A percentile compares a stretch with the other conserved stretches of the same genome.
phyloP scores from a whole-genome alignment of 495 filamentous ascomycete species.

The Penicillium pulvis region DNA sequence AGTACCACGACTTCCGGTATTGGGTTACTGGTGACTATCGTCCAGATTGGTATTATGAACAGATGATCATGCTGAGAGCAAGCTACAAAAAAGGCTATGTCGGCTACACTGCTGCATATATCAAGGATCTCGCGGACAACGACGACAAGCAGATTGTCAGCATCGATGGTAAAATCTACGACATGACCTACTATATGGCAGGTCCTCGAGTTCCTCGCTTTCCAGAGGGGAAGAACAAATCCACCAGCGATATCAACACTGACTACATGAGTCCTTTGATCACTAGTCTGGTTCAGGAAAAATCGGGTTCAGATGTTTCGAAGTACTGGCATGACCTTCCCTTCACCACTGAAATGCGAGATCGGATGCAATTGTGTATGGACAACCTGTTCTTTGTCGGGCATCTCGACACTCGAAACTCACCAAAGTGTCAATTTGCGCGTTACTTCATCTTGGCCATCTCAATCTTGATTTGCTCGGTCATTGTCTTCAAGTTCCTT shows the following conservation, averaged over 20 bases:
- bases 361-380: conserved; percentile 79
- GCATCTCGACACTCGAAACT: conserved; percentile 89
- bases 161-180: conserved; percentile 81
- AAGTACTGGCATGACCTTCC: conserved; percentile 75
- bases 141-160: conserved; percentile 68
- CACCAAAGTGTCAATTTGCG: conserved; percentile 80
- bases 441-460: conserved; percentile 92
- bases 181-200: conserved; percentile 80
- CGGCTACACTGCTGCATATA: conserved; percentile 78
- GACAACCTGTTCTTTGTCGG: conserved; percentile 96
- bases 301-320: conserved; percentile 77
- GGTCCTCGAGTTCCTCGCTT: conserved; percentile 70
- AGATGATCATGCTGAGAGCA: conserved; percentile 71
- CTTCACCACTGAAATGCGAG: conserved; percentile 55
- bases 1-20: conserved; percentile 92
- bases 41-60: conserved; percentile 88
- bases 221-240: conserved; percentile 45
- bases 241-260: conserved; percentile 55
- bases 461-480: conserved; percentile 73
- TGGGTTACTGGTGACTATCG: conserved; percentile 65
- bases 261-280: conserved; percentile 84
- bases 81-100: conserved; percentile 88
- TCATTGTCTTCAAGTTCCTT: conserved; percentile 95
- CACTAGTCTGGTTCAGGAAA: conserved; percentile 73
- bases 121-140: conserved; percentile 67